These are phyloP conservation scores for Fraxinus sp. DNA, from an alignment of 305 asterid species.

Conservation along the genomic window DNA sequence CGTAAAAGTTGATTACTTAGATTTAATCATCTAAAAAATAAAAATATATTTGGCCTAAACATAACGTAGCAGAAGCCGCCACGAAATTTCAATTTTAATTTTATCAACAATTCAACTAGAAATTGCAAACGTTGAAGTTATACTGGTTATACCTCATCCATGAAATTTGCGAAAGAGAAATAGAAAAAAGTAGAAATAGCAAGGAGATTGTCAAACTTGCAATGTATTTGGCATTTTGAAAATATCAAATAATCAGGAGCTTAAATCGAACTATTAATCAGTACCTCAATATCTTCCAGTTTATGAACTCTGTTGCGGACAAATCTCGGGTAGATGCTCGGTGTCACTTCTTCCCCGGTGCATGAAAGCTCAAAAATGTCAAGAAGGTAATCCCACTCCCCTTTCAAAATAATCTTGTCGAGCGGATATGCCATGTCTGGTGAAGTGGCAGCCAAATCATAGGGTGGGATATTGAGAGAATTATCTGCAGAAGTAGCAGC, in stretches of 20 bases:
- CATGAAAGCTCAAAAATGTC: slow-evolving; percentile 51
- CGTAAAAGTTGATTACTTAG: not conserved
- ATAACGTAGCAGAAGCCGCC: not conserved
- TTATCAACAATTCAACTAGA: not conserved
- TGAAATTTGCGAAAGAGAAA: not conserved
- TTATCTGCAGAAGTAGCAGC: slow-evolving; percentile 27
- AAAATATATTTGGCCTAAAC: not conserved
- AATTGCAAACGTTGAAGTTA: not conserved
- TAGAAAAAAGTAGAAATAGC: not conserved
- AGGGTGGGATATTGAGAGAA: slow-evolving; percentile 65
- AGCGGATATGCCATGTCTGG: slow-evolving; percentile 76
- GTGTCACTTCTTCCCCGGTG: slow-evolving; percentile 36
- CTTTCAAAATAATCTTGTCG: slow-evolving; percentile 62
- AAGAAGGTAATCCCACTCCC: slow-evolving; percentile 80
- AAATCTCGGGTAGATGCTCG: slow-evolving; percentile 63
- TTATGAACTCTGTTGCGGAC: slow-evolving; percentile 63
- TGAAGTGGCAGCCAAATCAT: slow-evolving; percentile 60
- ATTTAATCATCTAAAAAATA: not conserved
- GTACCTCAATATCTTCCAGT: slow-evolving; percentile 54
- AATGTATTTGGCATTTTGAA: not conserved
- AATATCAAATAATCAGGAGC: not conserved
- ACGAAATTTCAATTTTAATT: not conserved
- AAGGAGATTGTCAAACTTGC: not conserved
- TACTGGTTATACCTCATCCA: not conserved
- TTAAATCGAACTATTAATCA: not conserved